Evolutionary conservation across 1,284 basidiomycete species (phyloP), one percentile per base, ranked within the genome.

Genomic region (Sporisorium reilianum): DNA sequence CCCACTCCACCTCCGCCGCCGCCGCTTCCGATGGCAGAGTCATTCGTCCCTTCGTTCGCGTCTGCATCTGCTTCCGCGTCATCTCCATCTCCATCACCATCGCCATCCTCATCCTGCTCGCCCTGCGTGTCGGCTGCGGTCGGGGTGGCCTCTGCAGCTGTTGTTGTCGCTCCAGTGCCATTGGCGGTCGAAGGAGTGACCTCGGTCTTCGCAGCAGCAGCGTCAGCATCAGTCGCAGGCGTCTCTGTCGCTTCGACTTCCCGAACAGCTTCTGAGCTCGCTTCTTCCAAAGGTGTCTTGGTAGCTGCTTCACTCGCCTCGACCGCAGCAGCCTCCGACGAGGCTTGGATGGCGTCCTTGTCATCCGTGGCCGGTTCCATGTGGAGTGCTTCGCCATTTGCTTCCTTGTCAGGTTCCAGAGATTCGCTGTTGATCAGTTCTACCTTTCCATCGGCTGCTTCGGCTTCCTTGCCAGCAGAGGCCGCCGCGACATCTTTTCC

Each of bases 11-110:
- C 86, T 67, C 95, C 86, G 66, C 95, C 92, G 65, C 92, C 90
- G n/a, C n/a, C n/a, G n/a, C n/a, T n/a, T 54, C 95, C 92, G 74
- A 93, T 91, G 1, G 87, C 87, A 46, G 95, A 91, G 80, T 89
- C 90, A 12, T 86, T 87, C 55, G 89, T 88, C 80, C 94, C 90
- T 63, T 91, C 89, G 25, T 85, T 83, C 38, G 89, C 89, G 75
- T 93, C 93, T 51, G 87, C 87, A 16, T 83, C 87, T 10, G 88
- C 88, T n/a, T 90, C 87, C 46, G 92, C 91, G 56, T 84, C 85
- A 18, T 86, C 86, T 8, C 63, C 79, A 1, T 92, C 78, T 81
- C 94, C 93, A 41, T 95, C 85, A 55, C 87, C 87, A 9, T 64
- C 78, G 81, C 94, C 93, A 38, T 95, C 85, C 55, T 87, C 87